Conservation (phyloP, 2,329 filamentous ascomycete genomes). For the Colletotrichum phormii region DNA sequence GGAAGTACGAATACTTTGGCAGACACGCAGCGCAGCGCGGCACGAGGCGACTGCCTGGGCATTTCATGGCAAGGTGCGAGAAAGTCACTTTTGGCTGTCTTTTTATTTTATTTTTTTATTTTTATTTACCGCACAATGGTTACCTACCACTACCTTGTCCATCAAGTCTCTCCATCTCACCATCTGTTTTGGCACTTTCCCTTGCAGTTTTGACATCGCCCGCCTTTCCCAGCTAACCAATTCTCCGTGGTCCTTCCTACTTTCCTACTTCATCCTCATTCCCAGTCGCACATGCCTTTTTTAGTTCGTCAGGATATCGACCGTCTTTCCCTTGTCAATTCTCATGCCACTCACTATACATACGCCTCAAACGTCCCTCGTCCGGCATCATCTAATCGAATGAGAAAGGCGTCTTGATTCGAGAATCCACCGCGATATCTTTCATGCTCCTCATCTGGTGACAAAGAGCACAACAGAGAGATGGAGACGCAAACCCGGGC, state of each 20-base stretch:
- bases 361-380: neutral
- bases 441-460: neutral
- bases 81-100: neutral
- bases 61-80: neutral
- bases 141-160: neutral
- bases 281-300: neutral
- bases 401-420: neutral
- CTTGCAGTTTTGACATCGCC: constrained; percentile 7
- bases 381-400: neutral
- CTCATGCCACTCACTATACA: neutral
- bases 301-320: neutral
- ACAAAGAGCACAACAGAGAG: neutral
- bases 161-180: neutral
- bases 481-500: neutral
- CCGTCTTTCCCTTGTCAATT: neutral
- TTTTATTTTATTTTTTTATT: neutral
- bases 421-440: neutral
- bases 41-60: neutral
- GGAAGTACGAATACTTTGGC: neutral
- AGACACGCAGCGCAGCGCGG: neutral
- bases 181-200: neutral
- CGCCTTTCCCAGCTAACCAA: neutral
- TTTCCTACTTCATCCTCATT: neutral
- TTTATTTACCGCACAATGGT: neutral
- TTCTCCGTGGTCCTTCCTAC: neutral